phyloP scores from a whole-genome alignment of 129 eudicot genomes.

The Artemisia annua region DNA sequence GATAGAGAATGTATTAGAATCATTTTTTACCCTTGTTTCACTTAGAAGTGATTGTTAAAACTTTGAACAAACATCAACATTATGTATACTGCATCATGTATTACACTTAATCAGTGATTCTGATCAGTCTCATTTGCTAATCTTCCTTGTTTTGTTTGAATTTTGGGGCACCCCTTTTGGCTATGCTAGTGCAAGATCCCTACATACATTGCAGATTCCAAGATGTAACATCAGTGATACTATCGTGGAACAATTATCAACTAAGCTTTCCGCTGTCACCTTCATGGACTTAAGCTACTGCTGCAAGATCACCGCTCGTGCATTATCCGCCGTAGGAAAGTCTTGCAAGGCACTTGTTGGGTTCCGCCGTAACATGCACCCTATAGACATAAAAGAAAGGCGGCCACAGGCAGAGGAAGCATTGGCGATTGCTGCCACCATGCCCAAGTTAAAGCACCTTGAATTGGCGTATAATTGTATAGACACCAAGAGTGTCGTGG shows the following conservation, averaged over 20 bases:
- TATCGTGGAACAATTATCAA: conserved; percentile 52
- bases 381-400: conserved; percentile 40
- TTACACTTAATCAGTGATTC: not conserved
- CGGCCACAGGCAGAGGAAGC: conserved; percentile 67
- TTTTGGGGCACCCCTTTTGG: conserved; percentile 10
- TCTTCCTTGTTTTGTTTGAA: conserved; percentile 3
- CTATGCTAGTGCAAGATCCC: conserved; percentile 53
- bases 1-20: not conserved
- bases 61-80: not conserved
- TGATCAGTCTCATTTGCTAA: conserved; percentile 9
- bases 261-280: conserved; percentile 49
- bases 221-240: conserved; percentile 60
- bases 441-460: conserved; percentile 70
- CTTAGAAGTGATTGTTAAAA: not conserved
- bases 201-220: conserved; percentile 53
- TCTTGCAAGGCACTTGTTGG: conserved; percentile 52
- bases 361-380: conserved; percentile 76
- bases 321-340: conserved; percentile 59
- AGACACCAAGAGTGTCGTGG: conserved; percentile 44
- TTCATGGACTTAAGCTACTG: conserved; percentile 76
- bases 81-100: not conserved
- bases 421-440: conserved; percentile 61
- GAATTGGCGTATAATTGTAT: conserved; percentile 56
- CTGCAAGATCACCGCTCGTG: conserved; percentile 41
- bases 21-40: too few species aligned